A percentile compares a stretch with the other conserved stretches of the same genome.
Conservation (phyloP, 257 asterid species). For the Linaria vulgaris region DNA sequence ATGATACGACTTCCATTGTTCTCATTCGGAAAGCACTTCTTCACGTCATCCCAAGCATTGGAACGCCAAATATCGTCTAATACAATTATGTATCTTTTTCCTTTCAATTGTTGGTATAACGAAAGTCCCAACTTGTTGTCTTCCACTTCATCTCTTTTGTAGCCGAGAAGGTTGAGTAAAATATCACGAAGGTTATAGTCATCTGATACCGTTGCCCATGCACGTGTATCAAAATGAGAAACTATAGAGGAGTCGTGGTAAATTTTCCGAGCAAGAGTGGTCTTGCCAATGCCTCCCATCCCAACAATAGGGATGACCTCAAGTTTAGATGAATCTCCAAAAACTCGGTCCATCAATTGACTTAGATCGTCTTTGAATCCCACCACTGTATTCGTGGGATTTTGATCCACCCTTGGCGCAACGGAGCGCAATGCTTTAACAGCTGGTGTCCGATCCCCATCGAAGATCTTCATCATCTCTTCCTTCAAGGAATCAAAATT, state of each 20-base stretch:
- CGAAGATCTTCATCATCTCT: background rate
- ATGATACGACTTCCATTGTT: too few species aligned
- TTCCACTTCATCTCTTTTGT: background rate
- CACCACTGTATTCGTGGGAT: background rate
- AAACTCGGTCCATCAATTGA: background rate
- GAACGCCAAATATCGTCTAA: too few species aligned
- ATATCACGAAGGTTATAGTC: background rate
- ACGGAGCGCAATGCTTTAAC: background rate
- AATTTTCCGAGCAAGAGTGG: slow-evolving; percentile 4
- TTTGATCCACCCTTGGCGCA: background rate
- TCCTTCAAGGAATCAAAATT: background rate
- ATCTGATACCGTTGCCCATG: background rate
- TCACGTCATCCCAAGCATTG: too few species aligned
- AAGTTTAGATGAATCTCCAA: background rate
- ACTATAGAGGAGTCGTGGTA: background rate
- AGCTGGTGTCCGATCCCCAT: background rate
- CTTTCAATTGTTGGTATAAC: background rate
- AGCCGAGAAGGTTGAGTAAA: background rate
- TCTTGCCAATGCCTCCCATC: too few species aligned
- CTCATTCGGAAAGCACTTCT: too few species aligned
- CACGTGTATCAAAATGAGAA: background rate
- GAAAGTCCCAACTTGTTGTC: background rate
- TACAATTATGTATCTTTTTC: too few species aligned
- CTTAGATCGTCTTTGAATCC: background rate
- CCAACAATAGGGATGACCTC: too few species aligned